Base-by-base conservation (phyloP, 2,329 filamentous ascomycete genomes). In the Phaeoacremonium minimum region DNA sequence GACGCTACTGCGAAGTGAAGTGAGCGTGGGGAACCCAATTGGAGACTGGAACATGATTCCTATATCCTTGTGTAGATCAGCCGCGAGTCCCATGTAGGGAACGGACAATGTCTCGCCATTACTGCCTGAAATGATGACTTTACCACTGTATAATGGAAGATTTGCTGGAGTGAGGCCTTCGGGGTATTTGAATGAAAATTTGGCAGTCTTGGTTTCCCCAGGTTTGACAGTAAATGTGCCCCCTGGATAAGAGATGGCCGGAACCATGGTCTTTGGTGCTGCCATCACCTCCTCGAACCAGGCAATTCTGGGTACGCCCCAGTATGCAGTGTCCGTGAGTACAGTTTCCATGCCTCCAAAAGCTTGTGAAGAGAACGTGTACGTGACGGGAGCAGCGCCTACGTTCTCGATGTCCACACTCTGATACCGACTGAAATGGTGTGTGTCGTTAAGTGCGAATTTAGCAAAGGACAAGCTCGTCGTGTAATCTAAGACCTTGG, bases 331-430 rank as follows among this genome's bases (percentile, higher is more conserved):
- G n/a, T 26, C 22, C 9, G 30, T 30, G 19, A 37, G 36, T 14
- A 45, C 33, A 11, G 60, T 55, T 45, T 68, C 63, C 31, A 62
- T 55, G 3, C 67, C 69, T 7, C 61, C 63, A 6, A 64, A 60
- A 1, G 63, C 54, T 31, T 72, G 60, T 7, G 65, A 40, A 18
- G 53, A 47, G 32, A 68, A 60, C 1, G 47, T 56, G 46, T 74
- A 75, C 4, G 56, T 55, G 12, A 66, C 52, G 3, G 56, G 51
- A 15, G 54, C 52, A 17, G 50, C 50, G 16, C 57, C 69, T 13
- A 53, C 57, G 46, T 77, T 76, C 15, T 58, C 65, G 36, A 77
- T 61, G 28, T 53, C 48, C 16, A 63, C 48, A 1, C 36, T 28
- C 32, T 52, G 49, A 20, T 47, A 45, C 7, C 42, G 37, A 17